Conservation (phyloP, 345 rosid genomes). For the Bruguiera parviflora region DNA sequence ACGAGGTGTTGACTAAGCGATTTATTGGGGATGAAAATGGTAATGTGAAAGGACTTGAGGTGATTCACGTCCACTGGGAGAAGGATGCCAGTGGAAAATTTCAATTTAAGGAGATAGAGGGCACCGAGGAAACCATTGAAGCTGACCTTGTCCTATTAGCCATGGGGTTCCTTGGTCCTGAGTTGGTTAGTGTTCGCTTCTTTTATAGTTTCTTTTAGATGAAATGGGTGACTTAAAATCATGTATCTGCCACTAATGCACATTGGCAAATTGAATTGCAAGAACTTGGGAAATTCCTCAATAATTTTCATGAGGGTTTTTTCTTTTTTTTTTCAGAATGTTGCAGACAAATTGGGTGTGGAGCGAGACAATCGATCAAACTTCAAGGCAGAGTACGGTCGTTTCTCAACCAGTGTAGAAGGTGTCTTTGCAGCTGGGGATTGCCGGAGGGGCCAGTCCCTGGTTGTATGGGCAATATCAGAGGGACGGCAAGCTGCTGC, state of each 20-base stretch:
- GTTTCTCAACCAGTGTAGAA: conserved; percentile 70
- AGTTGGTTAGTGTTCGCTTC: conserved; percentile 51
- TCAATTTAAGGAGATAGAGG: conserved; percentile 83
- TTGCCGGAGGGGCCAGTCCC: conserved; percentile 92
- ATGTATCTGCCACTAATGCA: neutral
- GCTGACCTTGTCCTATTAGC: conserved; percentile 91
- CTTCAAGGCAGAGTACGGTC: conserved; percentile 90
- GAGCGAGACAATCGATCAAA: conserved; percentile 81
- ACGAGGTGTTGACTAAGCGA: conserved; percentile 86
- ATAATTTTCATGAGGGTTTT: neutral
- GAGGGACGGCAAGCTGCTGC: conserved; percentile 97
- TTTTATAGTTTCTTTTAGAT: neutral
- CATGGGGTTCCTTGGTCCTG: conserved; percentile 99
- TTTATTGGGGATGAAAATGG: conserved; percentile 87
- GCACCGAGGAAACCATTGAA: conserved; percentile 74
- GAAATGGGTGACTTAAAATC: neutral
- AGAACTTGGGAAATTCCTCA: neutral
- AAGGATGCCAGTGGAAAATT: conserved; percentile 84
- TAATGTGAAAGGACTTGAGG: conserved; percentile 74
- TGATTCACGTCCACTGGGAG: conserved; percentile 75
- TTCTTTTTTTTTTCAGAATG: conserved; percentile 33
- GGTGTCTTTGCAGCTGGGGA: conserved; percentile 99
- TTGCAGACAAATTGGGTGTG: conserved; percentile 83
- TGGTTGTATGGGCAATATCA: conserved; percentile 97
- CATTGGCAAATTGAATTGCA: neutral